Evolutionary conservation across 2,329 filamentous ascomycete genomes (phyloP).

Genomic region (Clonostachys byssicola): DNA sequence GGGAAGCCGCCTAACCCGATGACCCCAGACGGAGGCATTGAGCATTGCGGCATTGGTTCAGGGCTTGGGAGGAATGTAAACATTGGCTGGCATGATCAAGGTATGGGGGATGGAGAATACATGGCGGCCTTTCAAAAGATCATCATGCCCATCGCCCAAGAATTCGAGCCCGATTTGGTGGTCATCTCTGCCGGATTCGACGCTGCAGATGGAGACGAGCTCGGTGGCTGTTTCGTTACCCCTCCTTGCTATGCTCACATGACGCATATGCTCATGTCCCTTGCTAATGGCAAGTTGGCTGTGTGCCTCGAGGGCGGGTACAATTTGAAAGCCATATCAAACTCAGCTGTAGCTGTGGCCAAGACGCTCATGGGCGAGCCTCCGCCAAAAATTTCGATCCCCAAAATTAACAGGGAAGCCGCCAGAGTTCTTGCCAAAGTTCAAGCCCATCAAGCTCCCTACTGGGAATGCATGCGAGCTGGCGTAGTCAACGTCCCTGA

Average conservation of each 20-base stretch:
- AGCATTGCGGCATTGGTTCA: constrained; percentile 50
- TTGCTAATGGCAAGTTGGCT: constrained; percentile 83
- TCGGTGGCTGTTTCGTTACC: constrained; percentile 89
- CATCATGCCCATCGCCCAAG: constrained; percentile 91
- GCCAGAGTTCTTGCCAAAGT: constrained; percentile 53
- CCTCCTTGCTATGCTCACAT: constrained; percentile 94
- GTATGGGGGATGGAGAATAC: constrained; percentile 96
- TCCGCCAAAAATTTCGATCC: constrained; percentile 57
- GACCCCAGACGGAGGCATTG: constrained; percentile 56
- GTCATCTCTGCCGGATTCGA: constrained; percentile 97
- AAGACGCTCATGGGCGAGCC: constrained; percentile 94
- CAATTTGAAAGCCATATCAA: constrained; percentile 87
- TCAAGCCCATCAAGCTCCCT: constrained; percentile 58
- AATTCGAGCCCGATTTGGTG: constrained; percentile 91
- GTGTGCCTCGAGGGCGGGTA: constrained; percentile 96
- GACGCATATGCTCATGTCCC: constrained; percentile 98
- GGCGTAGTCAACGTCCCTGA: constrained; percentile 52
- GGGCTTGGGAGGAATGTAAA: constrained; percentile 62
- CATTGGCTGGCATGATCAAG: constrained; percentile 63
- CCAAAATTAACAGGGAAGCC: constrained; percentile 54
- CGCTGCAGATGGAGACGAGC: constrained; percentile 86
- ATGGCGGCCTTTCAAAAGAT: constrained; percentile 94
- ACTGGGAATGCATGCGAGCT: constrained; percentile 86
- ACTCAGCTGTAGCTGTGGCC: constrained; percentile 87
- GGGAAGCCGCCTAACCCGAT: constrained; percentile 53